Conservation (phyloP, 257 asterid species). For the Vinca minor region DNA sequence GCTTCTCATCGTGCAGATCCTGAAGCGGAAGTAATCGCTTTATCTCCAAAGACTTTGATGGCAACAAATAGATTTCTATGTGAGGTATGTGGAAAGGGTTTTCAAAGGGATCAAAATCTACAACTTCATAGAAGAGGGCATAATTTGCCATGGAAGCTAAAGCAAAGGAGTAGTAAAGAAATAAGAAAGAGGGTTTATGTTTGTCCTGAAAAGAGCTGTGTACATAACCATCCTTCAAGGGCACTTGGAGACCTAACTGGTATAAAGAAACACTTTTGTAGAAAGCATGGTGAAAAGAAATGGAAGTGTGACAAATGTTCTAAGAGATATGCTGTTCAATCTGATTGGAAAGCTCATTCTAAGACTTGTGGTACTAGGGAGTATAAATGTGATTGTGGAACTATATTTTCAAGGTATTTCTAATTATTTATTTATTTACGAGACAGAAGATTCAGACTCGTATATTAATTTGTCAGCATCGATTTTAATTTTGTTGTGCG, state of each 20-base stretch:
- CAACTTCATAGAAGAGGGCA: conserved; percentile 92
- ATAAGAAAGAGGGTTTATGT: conserved; percentile 71
- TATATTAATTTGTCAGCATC: too few relatives aligned
- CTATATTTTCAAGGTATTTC: conserved; percentile 80
- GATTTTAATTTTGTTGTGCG: too few relatives aligned
- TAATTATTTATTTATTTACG: too few relatives aligned
- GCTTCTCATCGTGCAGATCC: too few relatives aligned
- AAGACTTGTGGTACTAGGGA: conserved; percentile 92
- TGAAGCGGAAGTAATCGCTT: conserved; percentile 78
- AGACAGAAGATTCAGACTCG: too few relatives aligned
- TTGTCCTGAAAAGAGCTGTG: conserved; percentile 79
- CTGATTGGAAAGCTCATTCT: conserved; percentile 93
- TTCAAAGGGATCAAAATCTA: conserved; percentile 82
- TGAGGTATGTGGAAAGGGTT: conserved; percentile 90
- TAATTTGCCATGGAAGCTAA: conserved; percentile 86
- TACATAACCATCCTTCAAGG: conserved; percentile 74
- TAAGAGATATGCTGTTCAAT: conserved; percentile 78
- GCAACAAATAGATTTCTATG: conserved; percentile 83
- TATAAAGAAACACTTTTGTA: conserved; percentile 78
- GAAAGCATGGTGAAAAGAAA: conserved; percentile 94
- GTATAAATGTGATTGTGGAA: conserved; percentile 86
- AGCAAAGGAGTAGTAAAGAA: conserved; percentile 69
- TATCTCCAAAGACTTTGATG: conserved; percentile 88
- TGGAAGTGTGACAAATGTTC: conserved; percentile 94
- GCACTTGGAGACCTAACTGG: conserved; percentile 93